These are phyloP conservation scores for Brassica balearica DNA, from an alignment of 441 rosid species.

Conservation along the genomic window DNA sequence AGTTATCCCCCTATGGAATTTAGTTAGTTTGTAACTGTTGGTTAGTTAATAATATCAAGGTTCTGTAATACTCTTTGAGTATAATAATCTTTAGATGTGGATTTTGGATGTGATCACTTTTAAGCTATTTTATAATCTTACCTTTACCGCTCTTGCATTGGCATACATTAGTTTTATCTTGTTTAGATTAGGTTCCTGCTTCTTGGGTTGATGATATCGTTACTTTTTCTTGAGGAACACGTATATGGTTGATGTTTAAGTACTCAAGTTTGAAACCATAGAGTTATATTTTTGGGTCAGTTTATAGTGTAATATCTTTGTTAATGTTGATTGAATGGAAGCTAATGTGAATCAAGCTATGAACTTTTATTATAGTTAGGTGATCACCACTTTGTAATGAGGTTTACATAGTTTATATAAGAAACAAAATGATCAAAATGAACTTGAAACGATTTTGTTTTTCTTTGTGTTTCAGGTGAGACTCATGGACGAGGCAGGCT, in stretches of 20 bases:
- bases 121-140: not conserved
- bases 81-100: too few relatives aligned
- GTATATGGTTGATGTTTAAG: not conserved
- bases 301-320: not conserved
- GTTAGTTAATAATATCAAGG: not conserved
- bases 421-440: not conserved
- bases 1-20: not conserved
- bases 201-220: conserved; percentile 3
- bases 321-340: not conserved
- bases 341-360: not conserved
- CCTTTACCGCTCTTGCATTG: not conserved
- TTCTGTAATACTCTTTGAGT: not conserved
- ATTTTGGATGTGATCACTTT: not conserved
- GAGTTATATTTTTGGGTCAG: not conserved
- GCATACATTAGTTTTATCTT: not conserved
- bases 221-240: too few relatives aligned
- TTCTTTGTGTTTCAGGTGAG: conserved; percentile 58
- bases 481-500: conserved; percentile 93
- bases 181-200: not conserved
- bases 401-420: not conserved
- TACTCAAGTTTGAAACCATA: not conserved
- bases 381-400: not conserved
- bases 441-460: conserved; percentile 7
- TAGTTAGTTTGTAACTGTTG: not conserved
- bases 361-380: not conserved